Base-by-base conservation (phyloP, 2,329 filamentous ascomycete species). In the Pestalotiopsis sp. region DNA sequence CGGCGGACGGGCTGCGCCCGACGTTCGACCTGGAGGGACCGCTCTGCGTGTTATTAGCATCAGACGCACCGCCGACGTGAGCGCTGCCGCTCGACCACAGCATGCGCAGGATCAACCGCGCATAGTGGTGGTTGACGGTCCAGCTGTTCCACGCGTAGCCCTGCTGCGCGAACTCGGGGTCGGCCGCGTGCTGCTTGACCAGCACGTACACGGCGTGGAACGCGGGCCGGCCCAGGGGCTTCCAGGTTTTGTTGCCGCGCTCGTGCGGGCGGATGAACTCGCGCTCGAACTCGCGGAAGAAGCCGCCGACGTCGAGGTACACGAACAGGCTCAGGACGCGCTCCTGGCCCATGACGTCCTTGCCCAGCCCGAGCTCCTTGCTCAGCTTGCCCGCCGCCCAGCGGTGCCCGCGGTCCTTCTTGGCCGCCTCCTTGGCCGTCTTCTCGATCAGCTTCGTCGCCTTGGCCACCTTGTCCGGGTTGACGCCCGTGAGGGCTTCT, bases 291-390 rank as follows among this genome's bases (percentile, higher is more conserved):
- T 75, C 71, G 17, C 14, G 14, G 39, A 75, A 69, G 2, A 70
- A 59, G 9, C 68, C 68, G 2, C 17, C 9, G 5, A 75, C 59
- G 2, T 63, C 70, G 11, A 70, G 70, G 31, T 73, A 70, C 23
- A 20, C 66, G 45, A 77, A 75, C 3, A 77, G 64, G 25, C 31
- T 9, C 68, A 60, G 27, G 75, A 70, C 5, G 72, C 73, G 14
- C 71, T 66, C 11, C 66, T 56, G 6, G 66, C 66, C 3, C 5
- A 70, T 64, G n/a, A 17, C 17, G 13, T 65, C 64, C 2, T 67
- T 49, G 0, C 74, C 73, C 13, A 78, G 70, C 1, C 74, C 73
- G 27, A 70, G 75, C 31, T 76, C 63, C 1, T 71, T 71, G 3
- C 74, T 71, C 13, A 78, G 60, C 49, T 75, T 69, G 0, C 64